Evolutionary conservation across 2,329 filamentous ascomycete species (phyloP).

Genomic region (Stachybotrys chlorohalonatus): DNA sequence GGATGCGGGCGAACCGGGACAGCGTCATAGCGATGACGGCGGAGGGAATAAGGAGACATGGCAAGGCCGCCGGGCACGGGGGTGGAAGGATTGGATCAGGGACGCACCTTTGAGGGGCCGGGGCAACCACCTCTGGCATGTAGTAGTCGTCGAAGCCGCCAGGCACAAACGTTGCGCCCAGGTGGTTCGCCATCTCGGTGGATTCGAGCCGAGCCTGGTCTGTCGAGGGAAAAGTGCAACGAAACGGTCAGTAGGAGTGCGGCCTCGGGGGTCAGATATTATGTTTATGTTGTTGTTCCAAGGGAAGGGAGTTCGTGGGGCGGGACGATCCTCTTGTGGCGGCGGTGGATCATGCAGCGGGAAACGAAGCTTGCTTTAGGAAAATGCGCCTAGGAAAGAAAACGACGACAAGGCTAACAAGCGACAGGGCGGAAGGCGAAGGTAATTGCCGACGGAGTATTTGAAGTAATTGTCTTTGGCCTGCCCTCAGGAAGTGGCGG

Average conservation of each 20-base stretch:
- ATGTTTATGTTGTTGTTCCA: neutral
- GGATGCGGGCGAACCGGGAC: too few relatives aligned
- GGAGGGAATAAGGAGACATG: neutral
- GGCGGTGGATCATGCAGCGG: neutral
- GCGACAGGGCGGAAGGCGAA: neutral
- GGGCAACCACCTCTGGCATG: constrained; percentile 51
- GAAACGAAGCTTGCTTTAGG: constrained; percentile 6
- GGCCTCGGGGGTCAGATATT: neutral
- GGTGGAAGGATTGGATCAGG: neutral
- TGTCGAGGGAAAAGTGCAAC: neutral
- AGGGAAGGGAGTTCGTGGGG: too few relatives aligned
- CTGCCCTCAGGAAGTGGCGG: too few relatives aligned
- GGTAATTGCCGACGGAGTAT: neutral
- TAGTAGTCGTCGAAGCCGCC: constrained; percentile 51
- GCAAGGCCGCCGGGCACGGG: constrained; percentile 3
- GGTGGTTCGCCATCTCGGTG: constrained; percentile 14
- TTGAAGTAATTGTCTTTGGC: too few relatives aligned
- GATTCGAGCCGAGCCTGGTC: constrained; percentile 5
- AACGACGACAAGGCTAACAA: neutral
- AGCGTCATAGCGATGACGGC: neutral
- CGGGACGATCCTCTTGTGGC: neutral
- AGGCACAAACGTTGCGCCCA: constrained; percentile 51
- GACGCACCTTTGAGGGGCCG: constrained; percentile 47
- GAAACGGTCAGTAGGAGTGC: neutral
- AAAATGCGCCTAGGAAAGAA: neutral